Evolutionary conservation across 805 yeast genomes (phyloP).

Genomic region (Candida takata): DNA sequence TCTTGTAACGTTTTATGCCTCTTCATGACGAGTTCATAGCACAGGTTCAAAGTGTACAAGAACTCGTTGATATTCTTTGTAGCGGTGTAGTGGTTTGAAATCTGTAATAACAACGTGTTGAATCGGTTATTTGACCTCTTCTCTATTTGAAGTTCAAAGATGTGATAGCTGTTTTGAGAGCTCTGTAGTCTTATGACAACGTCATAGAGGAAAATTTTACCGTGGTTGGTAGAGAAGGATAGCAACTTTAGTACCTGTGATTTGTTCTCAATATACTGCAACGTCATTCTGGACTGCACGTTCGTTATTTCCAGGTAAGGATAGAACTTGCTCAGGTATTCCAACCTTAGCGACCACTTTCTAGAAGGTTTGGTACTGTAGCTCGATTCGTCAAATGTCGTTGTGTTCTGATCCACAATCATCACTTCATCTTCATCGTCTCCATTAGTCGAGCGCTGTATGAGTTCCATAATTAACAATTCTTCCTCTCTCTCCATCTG

Average conservation of each 20-base stretch:
- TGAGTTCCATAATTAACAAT: constrained; percentile 9
- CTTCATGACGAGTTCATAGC: constrained; percentile 10
- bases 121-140: constrained; percentile 19
- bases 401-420: constrained; percentile 4
- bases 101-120: constrained; percentile 12
- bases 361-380: constrained; percentile 17
- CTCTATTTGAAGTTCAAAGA: constrained; percentile 6
- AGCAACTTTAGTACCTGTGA: constrained; percentile 15
- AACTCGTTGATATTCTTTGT: constrained; percentile 19
- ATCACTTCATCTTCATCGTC: constrained; percentile 2
- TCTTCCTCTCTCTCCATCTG: constrained; percentile 5
- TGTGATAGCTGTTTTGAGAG: constrained; percentile 8
- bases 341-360: constrained; percentile 19
- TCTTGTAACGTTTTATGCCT: constrained; percentile 9
- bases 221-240: constrained; percentile 11
- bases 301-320: constrained; percentile 13
- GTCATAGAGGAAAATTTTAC: constrained; percentile 8
- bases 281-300: constrained; percentile 11
- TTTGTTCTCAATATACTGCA: constrained; percentile 10
- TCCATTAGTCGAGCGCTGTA: constrained; percentile 1
- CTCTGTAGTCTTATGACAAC: constrained; percentile 12
- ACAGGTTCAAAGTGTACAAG: constrained; percentile 12
- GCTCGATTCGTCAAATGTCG: constrained; percentile 7
- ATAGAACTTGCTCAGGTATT: constrained; percentile 19
- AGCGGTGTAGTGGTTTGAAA: constrained; percentile 4